Evolutionary conservation across 768 basidiomycete genomes (phyloP).

Genomic region (Termitomyces sp.): DNA sequence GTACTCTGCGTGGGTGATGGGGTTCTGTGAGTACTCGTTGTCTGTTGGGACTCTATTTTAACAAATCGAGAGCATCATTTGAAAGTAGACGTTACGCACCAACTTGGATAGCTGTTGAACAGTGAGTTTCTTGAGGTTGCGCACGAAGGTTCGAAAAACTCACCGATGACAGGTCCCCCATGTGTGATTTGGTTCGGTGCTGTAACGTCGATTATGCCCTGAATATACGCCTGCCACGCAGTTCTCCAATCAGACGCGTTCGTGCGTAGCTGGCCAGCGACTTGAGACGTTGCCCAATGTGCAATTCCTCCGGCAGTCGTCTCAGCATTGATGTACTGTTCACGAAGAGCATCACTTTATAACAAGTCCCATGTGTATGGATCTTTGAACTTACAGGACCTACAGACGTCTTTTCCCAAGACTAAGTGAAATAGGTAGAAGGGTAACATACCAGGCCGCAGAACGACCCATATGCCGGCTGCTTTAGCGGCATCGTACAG

Average conservation of each 20-base stretch:
- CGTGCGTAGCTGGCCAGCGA: slow-evolving; percentile 67
- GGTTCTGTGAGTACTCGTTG: slow-evolving; percentile 67
- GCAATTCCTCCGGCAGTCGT: slow-evolving; percentile 73
- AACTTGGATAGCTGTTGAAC: slow-evolving; percentile 46
- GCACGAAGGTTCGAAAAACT: slow-evolving; percentile 11
- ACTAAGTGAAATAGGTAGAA: neutral
- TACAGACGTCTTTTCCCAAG: slow-evolving; percentile 12
- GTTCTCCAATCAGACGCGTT: slow-evolving; percentile 67
- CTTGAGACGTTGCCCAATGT: slow-evolving; percentile 68
- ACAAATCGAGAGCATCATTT: neutral
- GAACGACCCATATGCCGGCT: slow-evolving; percentile 74
- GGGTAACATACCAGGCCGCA: slow-evolving; percentile 61
- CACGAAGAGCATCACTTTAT: neutral
- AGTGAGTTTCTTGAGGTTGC: neutral
- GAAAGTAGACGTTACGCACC: slow-evolving; percentile 28
- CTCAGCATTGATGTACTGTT: slow-evolving; percentile 73
- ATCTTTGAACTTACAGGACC: slow-evolving; percentile 32
- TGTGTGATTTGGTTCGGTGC: slow-evolving; percentile 62
- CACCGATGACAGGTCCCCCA: slow-evolving; percentile 76
- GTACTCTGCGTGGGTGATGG: slow-evolving; percentile 46
- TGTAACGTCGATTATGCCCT: slow-evolving; percentile 58
- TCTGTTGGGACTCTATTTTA: slow-evolving; percentile 34
- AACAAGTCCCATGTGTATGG: neutral
- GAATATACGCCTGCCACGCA: slow-evolving; percentile 72
- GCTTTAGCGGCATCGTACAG: slow-evolving; percentile 71